phyloP scores from a whole-genome alignment of 306 rosid genomes.

The Fragaria nilgerrensis region DNA sequence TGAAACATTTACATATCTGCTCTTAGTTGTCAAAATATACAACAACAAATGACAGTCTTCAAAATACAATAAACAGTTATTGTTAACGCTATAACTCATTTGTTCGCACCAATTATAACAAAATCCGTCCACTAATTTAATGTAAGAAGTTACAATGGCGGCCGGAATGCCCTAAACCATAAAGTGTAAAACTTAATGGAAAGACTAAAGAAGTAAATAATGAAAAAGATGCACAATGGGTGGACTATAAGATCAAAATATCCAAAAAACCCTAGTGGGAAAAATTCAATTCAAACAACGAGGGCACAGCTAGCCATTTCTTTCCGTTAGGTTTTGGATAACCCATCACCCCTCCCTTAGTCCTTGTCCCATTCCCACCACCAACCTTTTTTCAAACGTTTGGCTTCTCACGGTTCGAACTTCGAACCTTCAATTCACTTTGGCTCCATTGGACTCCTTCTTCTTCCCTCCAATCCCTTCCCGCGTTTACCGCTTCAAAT shows the following conservation, averaged over 20 bases:
- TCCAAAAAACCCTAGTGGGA: background rate
- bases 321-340: slow-evolving; percentile 2
- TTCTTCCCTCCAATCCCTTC: slow-evolving; percentile 16
- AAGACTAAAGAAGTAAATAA: background rate
- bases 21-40: no score
- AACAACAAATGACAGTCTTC: no score
- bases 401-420: background rate
- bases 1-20: no score
- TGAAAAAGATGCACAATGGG: background rate
- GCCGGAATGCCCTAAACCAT: no score
- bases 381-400: slow-evolving; percentile 1
- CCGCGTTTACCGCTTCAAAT: slow-evolving; percentile 37
- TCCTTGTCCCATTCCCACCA: slow-evolving; percentile 16
- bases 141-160: no score
- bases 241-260: background rate
- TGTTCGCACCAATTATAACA: no score
- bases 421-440: background rate
- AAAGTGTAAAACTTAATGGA: background rate
- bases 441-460: slow-evolving; percentile 15
- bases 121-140: no score
- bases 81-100: background rate
- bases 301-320: background rate
- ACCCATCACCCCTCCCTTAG: background rate
- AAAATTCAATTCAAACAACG: background rate
- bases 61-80: background rate